Conservation (phyloP, 169 alveolate genomes). For the Theileria annulata region DNA sequence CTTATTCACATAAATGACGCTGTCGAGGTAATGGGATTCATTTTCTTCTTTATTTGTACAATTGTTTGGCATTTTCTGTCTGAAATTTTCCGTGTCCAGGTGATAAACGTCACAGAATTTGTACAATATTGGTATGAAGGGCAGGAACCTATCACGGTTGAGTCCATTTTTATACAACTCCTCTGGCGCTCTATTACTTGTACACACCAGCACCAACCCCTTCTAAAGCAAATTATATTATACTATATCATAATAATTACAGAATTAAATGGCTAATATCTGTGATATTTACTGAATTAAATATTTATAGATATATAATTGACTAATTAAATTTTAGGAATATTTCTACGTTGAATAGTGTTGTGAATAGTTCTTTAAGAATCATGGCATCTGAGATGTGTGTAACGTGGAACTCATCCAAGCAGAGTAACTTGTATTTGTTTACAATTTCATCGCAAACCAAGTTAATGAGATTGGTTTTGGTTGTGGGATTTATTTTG, state of each 20-base stretch:
- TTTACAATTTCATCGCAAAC: constrained; percentile 62
- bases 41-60: too few relatives aligned
- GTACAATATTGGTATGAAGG: constrained; percentile 66
- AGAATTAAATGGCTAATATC: too few relatives aligned
- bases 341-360: constrained; percentile 60
- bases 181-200: constrained; percentile 74
- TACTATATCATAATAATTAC: too few relatives aligned
- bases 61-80: constrained; percentile 33
- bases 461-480: neutral
- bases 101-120: constrained; percentile 47
- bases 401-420: constrained; percentile 76
- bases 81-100: constrained; percentile 43
- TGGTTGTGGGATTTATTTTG: neutral
- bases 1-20: neutral
- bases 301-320: too few relatives aligned
- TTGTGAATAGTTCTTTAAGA: constrained; percentile 71
- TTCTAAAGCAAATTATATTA: constrained; percentile 28
- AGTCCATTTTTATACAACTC: constrained; percentile 70
- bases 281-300: too few relatives aligned
- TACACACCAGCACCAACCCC: constrained; percentile 65
- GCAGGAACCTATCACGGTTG: constrained; percentile 72
- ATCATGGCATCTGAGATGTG: constrained; percentile 81
- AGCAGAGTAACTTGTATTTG: constrained; percentile 66
- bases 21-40: too few relatives aligned
- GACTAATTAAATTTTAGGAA: too few relatives aligned